Percentiles rank a stretch among this genome's conserved stretches.
Conservation (phyloP, 176 grass and related monocot genomes). For the Bromus sterilis region DNA sequence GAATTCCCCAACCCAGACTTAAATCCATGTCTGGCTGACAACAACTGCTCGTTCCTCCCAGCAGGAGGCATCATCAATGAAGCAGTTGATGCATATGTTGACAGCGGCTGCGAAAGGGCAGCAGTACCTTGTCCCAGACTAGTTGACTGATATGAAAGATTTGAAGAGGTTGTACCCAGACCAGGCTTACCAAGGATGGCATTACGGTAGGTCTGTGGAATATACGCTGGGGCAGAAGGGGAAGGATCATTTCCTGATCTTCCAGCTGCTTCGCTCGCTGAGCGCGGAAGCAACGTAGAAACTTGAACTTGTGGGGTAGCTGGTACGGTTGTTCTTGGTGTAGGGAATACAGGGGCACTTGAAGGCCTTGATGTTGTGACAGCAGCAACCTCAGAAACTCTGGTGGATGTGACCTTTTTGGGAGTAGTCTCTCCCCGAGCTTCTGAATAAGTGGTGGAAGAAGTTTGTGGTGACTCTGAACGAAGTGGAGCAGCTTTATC, state of each 20-base stretch:
- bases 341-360: slow-evolving; percentile 60
- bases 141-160: slow-evolving; percentile 14
- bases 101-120: slow-evolving; percentile 22
- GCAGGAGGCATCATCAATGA: slow-evolving; percentile 35
- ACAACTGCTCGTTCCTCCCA: slow-evolving; percentile 31
- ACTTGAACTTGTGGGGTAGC: slow-evolving; percentile 34
- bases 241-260: slow-evolving; percentile 41
- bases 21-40: slow-evolving; percentile 33
- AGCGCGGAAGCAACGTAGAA: slow-evolving; percentile 48
- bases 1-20: slow-evolving; percentile 35
- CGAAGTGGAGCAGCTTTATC: slow-evolving; percentile 17
- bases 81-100: slow-evolving; percentile 38
- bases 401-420: slow-evolving; percentile 15
- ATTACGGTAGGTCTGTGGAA: slow-evolving; percentile 68
- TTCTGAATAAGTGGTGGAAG: slow-evolving; percentile 19
- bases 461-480: slow-evolving; percentile 27
- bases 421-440: slow-evolving; percentile 18
- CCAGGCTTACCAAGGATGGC: slow-evolving; percentile 45
- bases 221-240: slow-evolving; percentile 40
- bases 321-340: slow-evolving; percentile 40
- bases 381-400: slow-evolving; percentile 22
- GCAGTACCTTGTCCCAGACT: slow-evolving; percentile 25
- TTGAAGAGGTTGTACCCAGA: slow-evolving; percentile 9
- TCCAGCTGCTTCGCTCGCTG: slow-evolving; percentile 55
- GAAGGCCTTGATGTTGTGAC: slow-evolving; percentile 62